Evolutionary conservation across 2,329 filamentous ascomycete species (phyloP).

Genomic region (Neoscytalidium dimidiatum): DNA sequence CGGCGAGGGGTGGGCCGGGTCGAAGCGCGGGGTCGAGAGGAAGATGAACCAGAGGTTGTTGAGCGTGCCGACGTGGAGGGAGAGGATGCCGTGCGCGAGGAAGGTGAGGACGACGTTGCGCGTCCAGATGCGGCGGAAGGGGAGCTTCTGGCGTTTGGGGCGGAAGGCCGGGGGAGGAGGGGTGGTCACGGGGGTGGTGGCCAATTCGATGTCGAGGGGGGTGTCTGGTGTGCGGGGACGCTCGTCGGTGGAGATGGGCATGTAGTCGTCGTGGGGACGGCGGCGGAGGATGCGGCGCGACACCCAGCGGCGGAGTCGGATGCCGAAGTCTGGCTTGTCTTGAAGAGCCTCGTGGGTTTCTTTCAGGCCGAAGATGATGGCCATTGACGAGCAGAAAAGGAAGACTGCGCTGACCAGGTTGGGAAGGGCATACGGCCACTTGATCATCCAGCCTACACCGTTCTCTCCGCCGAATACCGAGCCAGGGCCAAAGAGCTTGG

Average conservation of each 20-base stretch:
- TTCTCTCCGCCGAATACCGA: conserved; percentile 58
- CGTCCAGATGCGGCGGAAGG: conserved; percentile 51
- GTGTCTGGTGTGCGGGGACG: not conserved
- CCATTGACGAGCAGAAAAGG: conserved; percentile 56
- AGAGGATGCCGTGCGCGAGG: conserved; percentile 46
- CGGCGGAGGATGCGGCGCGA: conserved; percentile 34
- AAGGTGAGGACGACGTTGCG: conserved; percentile 47
- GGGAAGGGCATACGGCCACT: conserved; percentile 69
- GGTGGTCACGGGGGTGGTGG: not conserved
- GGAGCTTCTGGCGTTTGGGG: conserved; percentile 37
- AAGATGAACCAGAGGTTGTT: conserved; percentile 53
- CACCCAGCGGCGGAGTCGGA: conserved; percentile 42
- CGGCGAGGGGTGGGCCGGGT: conserved; percentile 36
- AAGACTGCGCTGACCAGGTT: conserved; percentile 67
- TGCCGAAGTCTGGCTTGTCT: conserved; percentile 43
- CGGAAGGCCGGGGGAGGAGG: not conserved
- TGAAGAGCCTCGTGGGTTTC: conserved; percentile 53
- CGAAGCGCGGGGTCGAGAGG: conserved; percentile 48
- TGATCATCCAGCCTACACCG: conserved; percentile 64
- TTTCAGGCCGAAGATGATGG: conserved; percentile 66
- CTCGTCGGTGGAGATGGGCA: conserved; percentile 29
- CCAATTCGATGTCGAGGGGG: conserved; percentile 8
- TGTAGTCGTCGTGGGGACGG: conserved; percentile 32
- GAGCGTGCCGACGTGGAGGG: conserved; percentile 52
- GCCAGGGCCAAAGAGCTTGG: conserved; percentile 62